Evolutionary conservation across 257 asterid species (phyloP).

Genomic region (Nicotiana tomentosiformis): DNA sequence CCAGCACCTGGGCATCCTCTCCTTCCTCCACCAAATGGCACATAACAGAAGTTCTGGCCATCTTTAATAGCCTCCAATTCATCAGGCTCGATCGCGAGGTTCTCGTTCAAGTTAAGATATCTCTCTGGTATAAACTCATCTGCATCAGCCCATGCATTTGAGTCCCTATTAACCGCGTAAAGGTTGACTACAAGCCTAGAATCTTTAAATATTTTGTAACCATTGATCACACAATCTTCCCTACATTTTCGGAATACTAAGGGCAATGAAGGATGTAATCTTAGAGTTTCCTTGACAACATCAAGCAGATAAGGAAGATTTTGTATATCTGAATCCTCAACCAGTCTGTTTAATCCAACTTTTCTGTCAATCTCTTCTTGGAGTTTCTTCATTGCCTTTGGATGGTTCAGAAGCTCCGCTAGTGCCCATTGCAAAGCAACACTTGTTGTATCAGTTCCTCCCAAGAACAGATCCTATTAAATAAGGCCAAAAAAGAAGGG

Average conservation of each 20-base stretch:
- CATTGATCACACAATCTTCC: constrained; percentile 20
- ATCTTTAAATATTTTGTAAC: constrained; percentile 13
- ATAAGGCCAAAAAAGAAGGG: background rate
- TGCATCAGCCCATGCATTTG: constrained; percentile 15
- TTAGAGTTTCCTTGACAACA: constrained; percentile 17
- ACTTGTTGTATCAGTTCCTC: constrained; percentile 29
- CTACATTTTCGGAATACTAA: constrained; percentile 21
- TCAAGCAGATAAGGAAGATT: constrained; percentile 23
- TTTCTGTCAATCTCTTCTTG: constrained; percentile 15
- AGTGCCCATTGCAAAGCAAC: constrained; percentile 28
- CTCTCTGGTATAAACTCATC: constrained; percentile 19
- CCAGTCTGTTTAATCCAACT: constrained; percentile 13
- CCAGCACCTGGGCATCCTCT: constrained; percentile 27
- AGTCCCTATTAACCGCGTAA: constrained; percentile 21
- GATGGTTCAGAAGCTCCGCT: constrained; percentile 28
- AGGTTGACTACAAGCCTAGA: constrained; percentile 17
- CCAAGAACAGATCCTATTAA: constrained; percentile 27
- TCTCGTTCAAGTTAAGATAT: background rate
- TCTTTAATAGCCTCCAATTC: constrained; percentile 12
- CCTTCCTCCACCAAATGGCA: constrained; percentile 31
- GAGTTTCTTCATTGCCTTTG: constrained; percentile 11
- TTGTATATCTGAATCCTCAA: constrained; percentile 17
- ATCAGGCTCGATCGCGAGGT: constrained; percentile 12
- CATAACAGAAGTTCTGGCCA: constrained; percentile 20
- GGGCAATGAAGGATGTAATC: constrained; percentile 20